These are phyloP conservation scores for Zygosaccharomyces pseudobailii DNA, from an alignment of 1,139 yeast species.

Conservation along the genomic window DNA sequence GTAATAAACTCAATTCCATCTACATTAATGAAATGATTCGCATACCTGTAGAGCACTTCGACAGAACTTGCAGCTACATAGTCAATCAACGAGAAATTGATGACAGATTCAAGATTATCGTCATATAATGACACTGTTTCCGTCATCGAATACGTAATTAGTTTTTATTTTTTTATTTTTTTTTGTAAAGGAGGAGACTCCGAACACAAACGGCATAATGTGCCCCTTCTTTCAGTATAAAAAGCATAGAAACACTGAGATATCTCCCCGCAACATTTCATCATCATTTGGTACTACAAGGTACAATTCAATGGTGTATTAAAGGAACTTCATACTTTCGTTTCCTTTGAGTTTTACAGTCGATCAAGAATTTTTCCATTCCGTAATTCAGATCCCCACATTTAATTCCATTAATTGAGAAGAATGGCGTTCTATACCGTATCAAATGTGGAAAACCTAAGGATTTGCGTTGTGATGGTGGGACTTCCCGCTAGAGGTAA, in stretches of 20 bases:
- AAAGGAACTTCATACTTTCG: not conserved
- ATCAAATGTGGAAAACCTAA: conserved; percentile 63
- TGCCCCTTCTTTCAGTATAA: conserved; percentile 1
- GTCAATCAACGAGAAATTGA: conserved; percentile 47
- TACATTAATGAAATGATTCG: conserved; percentile 20
- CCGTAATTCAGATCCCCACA: not conserved
- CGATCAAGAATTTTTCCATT: not conserved
- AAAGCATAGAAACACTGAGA: not conserved
- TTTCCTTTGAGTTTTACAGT: not conserved
- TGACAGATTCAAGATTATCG: conserved; percentile 38
- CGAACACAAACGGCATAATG: conserved; percentile 2
- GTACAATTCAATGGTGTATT: not conserved
- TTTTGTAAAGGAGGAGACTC: conserved; percentile 2
- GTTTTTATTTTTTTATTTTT: conserved; percentile 1
- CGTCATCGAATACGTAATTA: conserved; percentile 7
- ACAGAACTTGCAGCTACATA: conserved; percentile 27
- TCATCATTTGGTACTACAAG: not conserved
- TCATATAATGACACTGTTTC: conserved; percentile 2
- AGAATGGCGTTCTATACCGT: conserved; percentile 70
- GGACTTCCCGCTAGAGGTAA: conserved; percentile 69
- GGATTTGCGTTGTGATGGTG: conserved; percentile 73
- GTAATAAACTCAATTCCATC: conserved; percentile 15
- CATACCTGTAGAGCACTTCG: conserved; percentile 21
- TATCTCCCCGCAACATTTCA: not conserved
- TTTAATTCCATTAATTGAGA: not conserved